A percentile compares a stretch with the other conserved stretches of the same genome.
Conservation (phyloP, 768 basidiomycete genomes). For the Panaeolus cyanescens region DNA sequence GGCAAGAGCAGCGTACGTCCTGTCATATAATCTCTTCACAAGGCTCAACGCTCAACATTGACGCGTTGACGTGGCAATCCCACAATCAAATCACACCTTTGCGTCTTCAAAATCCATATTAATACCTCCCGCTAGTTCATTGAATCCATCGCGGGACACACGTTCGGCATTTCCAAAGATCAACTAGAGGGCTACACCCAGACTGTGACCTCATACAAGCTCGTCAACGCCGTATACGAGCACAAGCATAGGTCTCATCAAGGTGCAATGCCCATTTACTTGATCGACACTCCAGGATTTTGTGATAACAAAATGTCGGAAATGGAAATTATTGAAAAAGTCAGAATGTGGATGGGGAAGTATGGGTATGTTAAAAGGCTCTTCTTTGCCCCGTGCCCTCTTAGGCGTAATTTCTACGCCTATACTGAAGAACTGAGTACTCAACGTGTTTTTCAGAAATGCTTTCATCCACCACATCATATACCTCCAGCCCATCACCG, state of each 20-base stretch:
- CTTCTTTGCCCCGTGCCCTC: too few relatives aligned
- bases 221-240: too few relatives aligned
- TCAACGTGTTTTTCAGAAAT: too few relatives aligned
- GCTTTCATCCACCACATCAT: neutral
- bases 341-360: neutral
- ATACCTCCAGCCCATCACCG: neutral
- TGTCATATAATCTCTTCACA: neutral
- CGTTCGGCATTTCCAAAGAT: neutral
- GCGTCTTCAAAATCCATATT: too few relatives aligned
- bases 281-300: neutral
- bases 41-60: too few relatives aligned
- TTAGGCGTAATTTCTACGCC: too few relatives aligned
- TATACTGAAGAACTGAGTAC: too few relatives aligned
- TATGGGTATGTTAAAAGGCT: neutral
- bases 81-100: too few relatives aligned
- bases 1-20: neutral
- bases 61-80: too few relatives aligned
- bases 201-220: neutral
- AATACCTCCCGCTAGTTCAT: too few relatives aligned
- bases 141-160: neutral
- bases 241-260: too few relatives aligned
- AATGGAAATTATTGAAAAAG: neutral
- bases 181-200: neutral
- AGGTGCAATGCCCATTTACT: neutral
- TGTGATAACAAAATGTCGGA: neutral